These are phyloP conservation scores for Linnemannia schmuckeri DNA, from an alignment of 192 early-diverging fungal genomes.

Conservation along the genomic window DNA sequence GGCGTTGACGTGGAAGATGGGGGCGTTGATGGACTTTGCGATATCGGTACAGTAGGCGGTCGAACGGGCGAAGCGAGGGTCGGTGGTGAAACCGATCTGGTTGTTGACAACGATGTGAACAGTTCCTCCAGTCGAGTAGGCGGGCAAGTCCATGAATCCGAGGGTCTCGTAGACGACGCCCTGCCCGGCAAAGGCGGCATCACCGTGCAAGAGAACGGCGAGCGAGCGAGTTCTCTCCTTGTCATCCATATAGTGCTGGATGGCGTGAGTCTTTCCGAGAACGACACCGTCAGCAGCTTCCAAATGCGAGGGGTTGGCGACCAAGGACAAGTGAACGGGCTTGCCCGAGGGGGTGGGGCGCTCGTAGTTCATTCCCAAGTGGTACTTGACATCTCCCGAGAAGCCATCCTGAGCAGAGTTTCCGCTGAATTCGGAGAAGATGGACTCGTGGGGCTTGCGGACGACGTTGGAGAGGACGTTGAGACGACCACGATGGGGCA, in stretches of 20 bases:
- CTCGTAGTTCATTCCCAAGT: conserved; percentile 95
- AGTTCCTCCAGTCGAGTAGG: conserved; percentile 96
- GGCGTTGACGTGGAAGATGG: conserved; percentile 99
- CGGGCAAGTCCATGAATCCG: conserved; percentile 94
- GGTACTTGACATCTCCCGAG: conserved; percentile 97
- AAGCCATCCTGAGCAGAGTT: conserved; percentile 89
- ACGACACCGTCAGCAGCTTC: conserved; percentile 98
- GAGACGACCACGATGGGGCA: conserved; percentile 99
- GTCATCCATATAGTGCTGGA: conserved; percentile 95
- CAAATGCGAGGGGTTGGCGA: conserved; percentile 98
- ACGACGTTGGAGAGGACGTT: conserved; percentile 99
- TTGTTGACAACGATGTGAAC: conserved; percentile 98
- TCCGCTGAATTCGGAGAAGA: conserved; percentile 98
- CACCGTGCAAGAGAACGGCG: conserved; percentile 96
- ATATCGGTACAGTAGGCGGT: conserved; percentile 98
- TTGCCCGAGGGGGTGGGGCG: conserved; percentile 97
- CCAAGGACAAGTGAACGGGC: conserved; percentile 96
- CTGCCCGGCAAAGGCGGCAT: conserved; percentile 98
- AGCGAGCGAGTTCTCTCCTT: conserved; percentile 85
- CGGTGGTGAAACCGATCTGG: conserved; percentile 99
- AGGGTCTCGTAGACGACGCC: conserved; percentile 98
- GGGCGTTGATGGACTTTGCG: conserved; percentile 95
- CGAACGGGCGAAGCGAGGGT: conserved; percentile 94
- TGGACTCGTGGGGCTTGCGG: conserved; percentile 97
- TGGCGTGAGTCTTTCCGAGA: conserved; percentile 96